Evolutionary conservation across 2,329 filamentous ascomycete genomes (phyloP).

Genomic region (Sarocladiaceae sp.): DNA sequence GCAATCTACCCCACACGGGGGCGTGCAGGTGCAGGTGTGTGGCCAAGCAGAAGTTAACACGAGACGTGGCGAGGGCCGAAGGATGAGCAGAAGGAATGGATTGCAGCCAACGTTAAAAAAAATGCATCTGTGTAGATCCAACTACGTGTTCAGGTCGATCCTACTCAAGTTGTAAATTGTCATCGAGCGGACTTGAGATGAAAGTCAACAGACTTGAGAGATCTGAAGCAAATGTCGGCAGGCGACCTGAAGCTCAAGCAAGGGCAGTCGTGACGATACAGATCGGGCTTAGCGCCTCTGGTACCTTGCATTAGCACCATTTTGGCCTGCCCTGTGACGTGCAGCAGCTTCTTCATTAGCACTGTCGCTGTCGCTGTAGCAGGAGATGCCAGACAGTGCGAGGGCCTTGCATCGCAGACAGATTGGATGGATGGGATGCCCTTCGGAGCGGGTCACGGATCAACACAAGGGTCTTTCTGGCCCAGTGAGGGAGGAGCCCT

Average conservation of each 20-base stretch:
- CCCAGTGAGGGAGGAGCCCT: too few relatives aligned
- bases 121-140: too few relatives aligned
- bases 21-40: neutral
- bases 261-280: too few relatives aligned
- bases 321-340: neutral
- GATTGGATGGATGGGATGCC: neutral
- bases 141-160: too few relatives aligned
- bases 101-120: too few relatives aligned
- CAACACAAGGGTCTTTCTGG: too few relatives aligned
- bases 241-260: neutral
- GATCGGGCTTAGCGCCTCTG: neutral
- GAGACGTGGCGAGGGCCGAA: neutral
- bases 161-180: too few relatives aligned
- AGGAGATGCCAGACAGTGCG: neutral
- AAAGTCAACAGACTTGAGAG: too few relatives aligned
- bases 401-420: neutral
- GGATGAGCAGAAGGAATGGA: neutral
- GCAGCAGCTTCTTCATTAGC: too few relatives aligned
- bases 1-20: constrained; percentile 5
- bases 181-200: too few relatives aligned
- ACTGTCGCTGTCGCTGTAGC: neutral
- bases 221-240: too few relatives aligned
- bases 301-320: constrained; percentile 5
- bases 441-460: neutral
- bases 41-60: neutral